Conservation (phyloP, 805 yeast species). For the Candida nanaspora region DNA sequence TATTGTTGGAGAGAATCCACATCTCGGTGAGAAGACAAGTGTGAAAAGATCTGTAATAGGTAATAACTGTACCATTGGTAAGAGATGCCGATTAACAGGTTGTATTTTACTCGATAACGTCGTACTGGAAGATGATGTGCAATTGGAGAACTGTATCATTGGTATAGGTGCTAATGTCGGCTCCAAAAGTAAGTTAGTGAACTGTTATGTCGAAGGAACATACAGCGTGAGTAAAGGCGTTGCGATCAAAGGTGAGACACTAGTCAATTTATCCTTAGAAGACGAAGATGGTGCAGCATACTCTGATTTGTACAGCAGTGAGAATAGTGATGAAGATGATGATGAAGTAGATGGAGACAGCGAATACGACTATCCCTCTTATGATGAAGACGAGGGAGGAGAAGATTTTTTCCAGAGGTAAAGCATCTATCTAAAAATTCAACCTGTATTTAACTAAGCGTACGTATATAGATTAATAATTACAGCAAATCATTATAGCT, state of each 20-base stretch:
- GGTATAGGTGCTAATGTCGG: conserved; percentile 66
- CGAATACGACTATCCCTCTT: conserved; percentile 45
- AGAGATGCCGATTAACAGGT: conserved; percentile 81
- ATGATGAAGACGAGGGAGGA: conserved; percentile 55
- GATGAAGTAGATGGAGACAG: conserved; percentile 35
- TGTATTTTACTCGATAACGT: conserved; percentile 72
- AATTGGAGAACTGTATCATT: conserved; percentile 78
- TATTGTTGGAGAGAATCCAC: conserved; percentile 59
- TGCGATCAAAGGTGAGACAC: conserved; percentile 32
- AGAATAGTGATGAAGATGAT: conserved; percentile 21
- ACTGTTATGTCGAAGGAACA: conserved; percentile 81
- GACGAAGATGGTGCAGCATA: conserved; percentile 15
- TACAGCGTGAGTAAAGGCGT: conserved; percentile 57
- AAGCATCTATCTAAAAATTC: background rate
- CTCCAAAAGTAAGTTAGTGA: conserved; percentile 56
- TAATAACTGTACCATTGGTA: conserved; percentile 66
- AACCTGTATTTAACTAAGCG: no score
- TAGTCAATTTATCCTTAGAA: conserved; percentile 28
- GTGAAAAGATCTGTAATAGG: conserved; percentile 86
- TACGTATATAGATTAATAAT: no score
- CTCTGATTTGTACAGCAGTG: conserved; percentile 10
- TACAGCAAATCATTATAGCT: no score
- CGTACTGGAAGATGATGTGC: conserved; percentile 67
- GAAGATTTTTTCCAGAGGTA: conserved; percentile 35
- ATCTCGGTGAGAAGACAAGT: conserved; percentile 73